Evolutionary conservation across 2,329 filamentous ascomycete genomes (phyloP).

Genomic region (Colletotrichum sp.): DNA sequence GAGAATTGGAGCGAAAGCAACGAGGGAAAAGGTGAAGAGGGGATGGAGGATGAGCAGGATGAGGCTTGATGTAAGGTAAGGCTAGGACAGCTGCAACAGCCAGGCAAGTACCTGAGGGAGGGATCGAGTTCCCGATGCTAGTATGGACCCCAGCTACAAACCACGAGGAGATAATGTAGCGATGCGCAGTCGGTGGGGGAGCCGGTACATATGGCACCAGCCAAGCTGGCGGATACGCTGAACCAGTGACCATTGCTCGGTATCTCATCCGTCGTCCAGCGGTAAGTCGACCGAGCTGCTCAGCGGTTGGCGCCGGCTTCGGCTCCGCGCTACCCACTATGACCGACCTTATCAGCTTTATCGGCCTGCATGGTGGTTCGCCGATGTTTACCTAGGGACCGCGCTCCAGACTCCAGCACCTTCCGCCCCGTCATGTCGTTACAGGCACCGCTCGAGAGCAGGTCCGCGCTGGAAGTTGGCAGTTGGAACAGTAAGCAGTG

Average conservation of each 20-base stretch:
- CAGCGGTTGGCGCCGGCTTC: background rate
- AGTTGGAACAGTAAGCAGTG: background rate
- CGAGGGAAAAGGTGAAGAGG: background rate
- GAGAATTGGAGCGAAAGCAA: background rate
- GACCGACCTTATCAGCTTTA: background rate
- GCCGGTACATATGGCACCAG: constrained; percentile 9
- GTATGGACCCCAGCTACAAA: background rate
- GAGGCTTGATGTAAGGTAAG: background rate
- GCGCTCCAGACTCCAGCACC: background rate
- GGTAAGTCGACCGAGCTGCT: constrained; percentile 9
- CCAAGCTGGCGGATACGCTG: background rate
- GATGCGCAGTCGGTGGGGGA: background rate
- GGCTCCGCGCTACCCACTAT: background rate
- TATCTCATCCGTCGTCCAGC: background rate
- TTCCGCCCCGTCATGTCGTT: background rate
- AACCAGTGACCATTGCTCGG: background rate
- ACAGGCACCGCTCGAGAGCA: background rate
- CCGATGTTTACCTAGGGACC: background rate
- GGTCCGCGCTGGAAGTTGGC: background rate
- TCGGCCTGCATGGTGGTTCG: background rate
- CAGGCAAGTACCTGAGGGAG: background rate
- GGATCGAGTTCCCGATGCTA: background rate
- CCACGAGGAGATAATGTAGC: background rate
- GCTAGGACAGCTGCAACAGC: background rate
- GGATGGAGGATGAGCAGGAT: background rate